Conservation (phyloP, 1,139 yeast species). For the Pichia sp. region DNA sequence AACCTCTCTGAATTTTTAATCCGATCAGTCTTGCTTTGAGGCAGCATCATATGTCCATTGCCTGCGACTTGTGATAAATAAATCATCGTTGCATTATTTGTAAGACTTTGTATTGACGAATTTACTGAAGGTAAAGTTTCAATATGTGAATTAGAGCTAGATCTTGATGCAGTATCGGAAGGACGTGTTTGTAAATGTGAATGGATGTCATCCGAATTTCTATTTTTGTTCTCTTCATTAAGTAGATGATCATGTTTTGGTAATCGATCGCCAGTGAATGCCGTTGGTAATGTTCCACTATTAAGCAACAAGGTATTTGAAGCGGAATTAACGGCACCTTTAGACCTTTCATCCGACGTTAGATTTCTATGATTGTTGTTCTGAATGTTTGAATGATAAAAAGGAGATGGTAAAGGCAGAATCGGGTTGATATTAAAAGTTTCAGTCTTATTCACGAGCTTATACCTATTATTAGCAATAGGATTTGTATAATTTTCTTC, state of each 20-base stretch:
- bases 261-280: background rate
- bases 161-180: background rate
- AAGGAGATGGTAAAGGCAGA: slow-evolving; percentile 10
- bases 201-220: no score
- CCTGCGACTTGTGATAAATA: slow-evolving; percentile 75
- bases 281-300: background rate
- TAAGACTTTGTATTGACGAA: slow-evolving; percentile 9
- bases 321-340: background rate
- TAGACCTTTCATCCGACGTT: background rate
- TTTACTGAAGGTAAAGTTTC: slow-evolving; percentile 2
- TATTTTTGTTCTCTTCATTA: no score
- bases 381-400: slow-evolving; percentile 1
- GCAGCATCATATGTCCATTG: slow-evolving; percentile 37
- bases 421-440: slow-evolving; percentile 5
- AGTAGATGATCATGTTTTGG: no score
- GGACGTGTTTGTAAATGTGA: background rate
- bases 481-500: no score
- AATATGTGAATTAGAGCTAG: background rate
- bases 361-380: background rate
- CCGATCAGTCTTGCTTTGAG: slow-evolving; percentile 57
- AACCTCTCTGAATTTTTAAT: slow-evolving; percentile 56
- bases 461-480: background rate
- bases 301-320: slow-evolving; percentile 3
- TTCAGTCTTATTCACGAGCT: background rate
- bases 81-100: slow-evolving; percentile 40